These are phyloP conservation scores for Mucor sp. DNA, from an alignment of 371 early-diverging fungal genomes.

Conservation along the genomic window DNA sequence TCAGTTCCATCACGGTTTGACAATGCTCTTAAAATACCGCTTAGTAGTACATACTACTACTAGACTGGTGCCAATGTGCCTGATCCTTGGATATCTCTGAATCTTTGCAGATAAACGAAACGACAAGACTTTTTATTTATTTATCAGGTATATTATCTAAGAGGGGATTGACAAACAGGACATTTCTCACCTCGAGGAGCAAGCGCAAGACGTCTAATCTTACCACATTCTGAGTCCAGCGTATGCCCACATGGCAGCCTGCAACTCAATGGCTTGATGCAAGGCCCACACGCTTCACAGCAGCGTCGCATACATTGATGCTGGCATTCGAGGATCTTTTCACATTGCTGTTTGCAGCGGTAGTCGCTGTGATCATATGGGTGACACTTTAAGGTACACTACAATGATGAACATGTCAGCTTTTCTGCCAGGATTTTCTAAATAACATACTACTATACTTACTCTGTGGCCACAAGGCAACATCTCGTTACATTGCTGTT, in stretches of 20 bases:
- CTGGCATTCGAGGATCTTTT: slow-evolving; percentile 35
- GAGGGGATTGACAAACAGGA: slow-evolving; percentile 14
- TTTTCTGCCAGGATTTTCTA: background rate
- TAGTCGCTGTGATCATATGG: slow-evolving; percentile 43
- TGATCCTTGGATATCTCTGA: background rate
- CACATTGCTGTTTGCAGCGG: slow-evolving; percentile 43
- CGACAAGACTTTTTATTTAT: background rate
- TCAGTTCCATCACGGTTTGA: background rate
- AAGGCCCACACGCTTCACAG: slow-evolving; percentile 49
- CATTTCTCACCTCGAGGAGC: slow-evolving; percentile 13
- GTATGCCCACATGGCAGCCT: slow-evolving; percentile 41
- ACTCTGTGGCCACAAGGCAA: slow-evolving; percentile 56
- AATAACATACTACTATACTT: slow-evolving; percentile 8
- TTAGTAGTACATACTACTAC: too few species aligned
- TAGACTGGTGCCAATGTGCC: too few species aligned
- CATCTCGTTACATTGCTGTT: slow-evolving; percentile 43
- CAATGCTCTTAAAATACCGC: background rate
- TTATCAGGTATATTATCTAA: background rate
- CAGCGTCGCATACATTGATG: slow-evolving; percentile 48
- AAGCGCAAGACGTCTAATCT: slow-evolving; percentile 15
- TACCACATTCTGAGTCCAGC: slow-evolving; percentile 27
- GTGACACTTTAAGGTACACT: slow-evolving; percentile 52
- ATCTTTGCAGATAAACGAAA: background rate
- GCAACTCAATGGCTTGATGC: slow-evolving; percentile 18
- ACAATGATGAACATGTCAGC: background rate